phyloP scores from a whole-genome alignment of 108 stramenopile species.

The Aureococcus anophagefferens region DNA sequence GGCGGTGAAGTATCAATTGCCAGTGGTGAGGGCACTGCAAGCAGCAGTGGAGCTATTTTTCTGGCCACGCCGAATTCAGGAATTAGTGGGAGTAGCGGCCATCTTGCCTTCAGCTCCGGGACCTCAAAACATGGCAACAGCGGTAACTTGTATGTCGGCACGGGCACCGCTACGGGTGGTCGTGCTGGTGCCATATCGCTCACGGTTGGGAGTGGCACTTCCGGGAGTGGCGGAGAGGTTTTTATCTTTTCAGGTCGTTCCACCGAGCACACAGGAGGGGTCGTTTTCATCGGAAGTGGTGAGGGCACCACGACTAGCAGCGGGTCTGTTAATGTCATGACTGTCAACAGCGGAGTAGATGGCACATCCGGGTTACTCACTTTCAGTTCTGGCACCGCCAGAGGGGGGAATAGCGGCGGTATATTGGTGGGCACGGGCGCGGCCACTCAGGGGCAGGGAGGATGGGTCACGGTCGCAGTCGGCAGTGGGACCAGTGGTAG shows the following conservation, averaged over 20 bases:
- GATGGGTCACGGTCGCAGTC: neutral
- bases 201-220: slow-evolving; percentile 1
- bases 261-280: neutral
- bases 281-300: slow-evolving; percentile 5
- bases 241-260: neutral
- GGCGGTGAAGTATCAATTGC: neutral
- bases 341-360: slow-evolving; percentile 3
- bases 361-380: slow-evolving; percentile 8
- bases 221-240: neutral
- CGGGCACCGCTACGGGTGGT: neutral
- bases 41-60: slow-evolving; percentile 2
- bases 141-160: slow-evolving; percentile 9
- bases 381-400: slow-evolving; percentile 18
- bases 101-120: slow-evolving; percentile 10
- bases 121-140: slow-evolving; percentile 3
- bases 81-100: slow-evolving; percentile 1
- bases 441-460: neutral
- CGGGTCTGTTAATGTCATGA: slow-evolving; percentile 3
- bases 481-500: neutral
- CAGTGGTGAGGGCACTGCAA: slow-evolving; percentile 12
- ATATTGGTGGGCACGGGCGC: slow-evolving; percentile 11
- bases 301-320: slow-evolving; percentile 5
- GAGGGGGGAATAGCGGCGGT: slow-evolving; percentile 9
- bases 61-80: slow-evolving; percentile 1
- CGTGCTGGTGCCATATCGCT: neutral